Evolutionary conservation across 192 early-diverging fungal genomes (phyloP), one percentile per base, ranked within the genome.

Genomic region (Diversispora epigaea): DNA sequence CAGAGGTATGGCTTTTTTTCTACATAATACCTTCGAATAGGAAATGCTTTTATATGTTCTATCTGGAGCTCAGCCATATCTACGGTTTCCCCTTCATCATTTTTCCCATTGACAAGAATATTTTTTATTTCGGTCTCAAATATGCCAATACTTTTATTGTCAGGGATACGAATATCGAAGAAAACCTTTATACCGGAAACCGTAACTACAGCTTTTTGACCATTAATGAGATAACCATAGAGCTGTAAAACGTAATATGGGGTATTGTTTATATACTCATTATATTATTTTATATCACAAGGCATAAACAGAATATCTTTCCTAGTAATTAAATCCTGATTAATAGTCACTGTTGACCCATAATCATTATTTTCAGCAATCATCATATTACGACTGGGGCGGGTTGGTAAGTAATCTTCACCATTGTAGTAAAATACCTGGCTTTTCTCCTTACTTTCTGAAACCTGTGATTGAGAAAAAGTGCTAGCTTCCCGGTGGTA

Each of bases 271-370:
- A 62, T 45, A 41, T 67, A 67, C 44, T 67, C 64, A n/a, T n/a
- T n/a, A n/a, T n/a, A n/a, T n/a, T n/a, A n/a, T n/a, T n/a, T n/a
- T n/a, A n/a, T n/a, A n/a, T 68, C 65, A 44, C 8, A 14, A 12
- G 65, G 65, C 65, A 68, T 68, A 41, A 68, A 68, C 12, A 43
- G 65, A 25, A 68, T 68, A 68, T 15, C 32, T 68, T n/a, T n/a
- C n/a, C n/a, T n/a, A n/a, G n/a, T n/a, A n/a, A n/a, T n/a, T n/a
- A n/a, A n/a, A n/a, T n/a, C n/a, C n/a, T n/a, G n/a, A n/a, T n/a
- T n/a, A n/a, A n/a, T n/a, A n/a, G n/a, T n/a, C n/a, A n/a, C n/a
- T n/a, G n/a, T n/a, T n/a, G n/a, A n/a, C n/a, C n/a, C n/a, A n/a
- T n/a, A n/a, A n/a, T n/a, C n/a, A n/a, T 43, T 3, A 25, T 39